Evolutionary conservation across 176 grass and related monocot genomes (phyloP), one percentile per base, ranked within the genome.

Genomic region (Guadua angustifolia): DNA sequence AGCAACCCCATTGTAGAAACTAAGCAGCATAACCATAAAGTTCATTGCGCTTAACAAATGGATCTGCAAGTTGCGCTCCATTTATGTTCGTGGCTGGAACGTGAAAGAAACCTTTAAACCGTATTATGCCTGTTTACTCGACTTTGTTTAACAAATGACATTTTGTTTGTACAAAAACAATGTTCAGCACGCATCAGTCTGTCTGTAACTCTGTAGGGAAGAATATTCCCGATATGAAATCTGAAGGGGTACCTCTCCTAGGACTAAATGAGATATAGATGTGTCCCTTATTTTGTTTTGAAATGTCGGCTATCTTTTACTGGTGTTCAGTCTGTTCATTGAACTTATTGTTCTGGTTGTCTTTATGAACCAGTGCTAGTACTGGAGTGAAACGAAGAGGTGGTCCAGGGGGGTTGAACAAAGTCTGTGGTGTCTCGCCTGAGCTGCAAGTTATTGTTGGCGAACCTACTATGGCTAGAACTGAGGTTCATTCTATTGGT

Each of bases 391-490:
- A 99, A 85, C 83, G 97, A 88, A 95, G 49, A 89, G 93, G 93
- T 79, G 97, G 97, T 84, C 77, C 97, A 66, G 97, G 93, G 50
- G 97, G 97, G 12, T 82, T 99, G 85, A 99, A 93, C 81, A 99
- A 99, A 89, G 86, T 91, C 39, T 96, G 93, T 76, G 93, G 97
- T 63, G 97, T 99, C 82, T 99, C 97, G 15, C 97, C 97, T 74
- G 88, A 96, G 84, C 82, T 99, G 25, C 91, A 99, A 86, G 83
- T 86, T 71, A 96, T 99, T 79, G 97, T 99, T 81, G 97, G 97
- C 47, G 91, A 99, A 91, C 93, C 97, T 84, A 88, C 91, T 66
- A 99, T 99, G 97, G 92, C 97, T 84, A 93, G 97, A 75, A 99
- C 97, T 69, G 91, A 98, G 91, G 96, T 98, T 79, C 24, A 5